phyloP scores from a whole-genome alignment of 2,329 filamentous ascomycete genomes.

The Zymoseptoria brevis region DNA sequence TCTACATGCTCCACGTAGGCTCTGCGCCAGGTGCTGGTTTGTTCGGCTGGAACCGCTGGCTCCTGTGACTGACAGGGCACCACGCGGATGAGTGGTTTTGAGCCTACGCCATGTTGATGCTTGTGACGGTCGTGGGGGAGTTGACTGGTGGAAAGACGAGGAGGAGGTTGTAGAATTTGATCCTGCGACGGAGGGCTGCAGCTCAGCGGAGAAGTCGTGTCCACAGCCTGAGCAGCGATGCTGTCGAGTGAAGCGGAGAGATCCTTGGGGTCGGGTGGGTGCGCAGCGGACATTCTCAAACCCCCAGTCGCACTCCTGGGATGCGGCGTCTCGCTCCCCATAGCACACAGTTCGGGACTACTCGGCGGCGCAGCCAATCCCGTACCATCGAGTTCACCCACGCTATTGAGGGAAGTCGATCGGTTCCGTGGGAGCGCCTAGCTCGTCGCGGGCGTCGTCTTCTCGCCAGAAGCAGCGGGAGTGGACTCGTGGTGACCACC shows the following conservation, averaged over 20 bases:
- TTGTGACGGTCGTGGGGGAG: background rate
- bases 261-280: background rate
- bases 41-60: background rate
- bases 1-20: background rate
- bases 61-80: background rate
- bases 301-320: background rate
- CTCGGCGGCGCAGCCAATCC: background rate
- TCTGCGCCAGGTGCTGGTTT: background rate
- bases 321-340: background rate
- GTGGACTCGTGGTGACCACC: background rate
- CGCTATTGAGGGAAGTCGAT: background rate
- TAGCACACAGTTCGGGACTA: background rate
- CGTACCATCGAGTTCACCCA: background rate
- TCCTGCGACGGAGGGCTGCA: background rate
- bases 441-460: background rate
- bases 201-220: background rate
- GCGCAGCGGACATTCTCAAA: background rate
- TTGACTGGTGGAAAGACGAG: background rate
- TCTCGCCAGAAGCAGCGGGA: background rate
- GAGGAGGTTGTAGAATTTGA: background rate
- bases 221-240: background rate
- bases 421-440: background rate
- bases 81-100: background rate
- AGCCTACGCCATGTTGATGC: background rate
- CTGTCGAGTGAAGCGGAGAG: background rate